Base-by-base conservation (phyloP, 2,329 filamentous ascomycete genomes). In the Taxawa tesnikishii region DNA sequence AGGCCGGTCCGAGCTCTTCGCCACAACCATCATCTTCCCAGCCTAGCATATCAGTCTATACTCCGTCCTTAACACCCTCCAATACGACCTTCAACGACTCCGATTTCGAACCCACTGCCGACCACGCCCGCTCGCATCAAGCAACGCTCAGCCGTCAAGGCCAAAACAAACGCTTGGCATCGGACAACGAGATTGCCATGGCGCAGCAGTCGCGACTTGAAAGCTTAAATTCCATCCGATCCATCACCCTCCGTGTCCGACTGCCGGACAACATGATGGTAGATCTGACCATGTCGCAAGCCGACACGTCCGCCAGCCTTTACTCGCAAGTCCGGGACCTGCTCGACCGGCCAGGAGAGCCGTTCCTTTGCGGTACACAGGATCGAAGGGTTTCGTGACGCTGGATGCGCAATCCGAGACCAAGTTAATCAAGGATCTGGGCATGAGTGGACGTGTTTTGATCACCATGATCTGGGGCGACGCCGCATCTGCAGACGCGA, bases 241-340 rank as follows among this genome's bases (percentile, higher is more conserved):
- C 73, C 18, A 71, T 93, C 18, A 68, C 74, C 16, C 67, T 96
- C 41, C 84, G 82, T 42, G 71, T 94, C 29, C 79, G 87, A 15
- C 87, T 94, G 45, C 88, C 88, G 0, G 87, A 96, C 51, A 82
- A 87, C 44, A 81, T 76, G 36, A 75, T 78, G 32, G 73, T 85
- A 18, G 73, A 84, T 31, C 78, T 78, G 59, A 69, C 67, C n/a
- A 75, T 92, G 43, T 68, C 66, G 2, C 73, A 74, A 13, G 53
- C 63, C 1, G 78, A 87, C 32, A 84, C 81, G 0, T 80, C 78
- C 2, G 65, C 68, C 3, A 69, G 72, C 31, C 62, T 98, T 2
- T 84, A 96, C 56, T 62, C 65, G 10, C 83, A 80, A 41, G 82
- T 94, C 12, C 67, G 75, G 32, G 65, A 64, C 26, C 74, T 88